A percentile compares a stretch with the other conserved stretches of the same genome.
Evolutionary conservation across 1,284 basidiomycete genomes (phyloP).

Genomic region (Moesziomyces aphidis): DNA sequence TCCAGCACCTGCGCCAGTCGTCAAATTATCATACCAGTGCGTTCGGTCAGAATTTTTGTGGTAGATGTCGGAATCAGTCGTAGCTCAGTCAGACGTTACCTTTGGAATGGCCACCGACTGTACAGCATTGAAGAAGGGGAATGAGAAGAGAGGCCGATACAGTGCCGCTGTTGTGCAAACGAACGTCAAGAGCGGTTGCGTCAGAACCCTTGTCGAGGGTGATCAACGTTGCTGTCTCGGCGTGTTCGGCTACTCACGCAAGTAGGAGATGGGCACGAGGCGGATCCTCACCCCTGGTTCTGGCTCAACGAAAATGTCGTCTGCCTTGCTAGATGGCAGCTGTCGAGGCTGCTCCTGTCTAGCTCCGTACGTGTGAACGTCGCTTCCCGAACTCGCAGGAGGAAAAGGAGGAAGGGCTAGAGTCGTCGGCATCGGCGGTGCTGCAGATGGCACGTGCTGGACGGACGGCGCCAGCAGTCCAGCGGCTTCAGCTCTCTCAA

Average conservation of each 20-base stretch:
- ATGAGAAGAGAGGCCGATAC: slow-evolving; percentile 83
- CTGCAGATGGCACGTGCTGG: neutral
- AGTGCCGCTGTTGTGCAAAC: slow-evolving; percentile 75
- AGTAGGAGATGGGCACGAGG: slow-evolving; percentile 11
- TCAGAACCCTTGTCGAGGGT: too few species aligned
- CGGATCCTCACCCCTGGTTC: slow-evolving; percentile 20
- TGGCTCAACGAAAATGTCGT: slow-evolving; percentile 14
- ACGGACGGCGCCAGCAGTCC: slow-evolving; percentile 12
- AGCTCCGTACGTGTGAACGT: neutral
- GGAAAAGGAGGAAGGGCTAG: neutral
- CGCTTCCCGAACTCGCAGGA: neutral
- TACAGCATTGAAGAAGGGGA: slow-evolving; percentile 87
- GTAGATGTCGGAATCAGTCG: too few species aligned
- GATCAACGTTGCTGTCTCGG: too few species aligned
- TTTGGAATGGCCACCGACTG: slow-evolving; percentile 84
- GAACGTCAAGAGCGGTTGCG: too few species aligned
- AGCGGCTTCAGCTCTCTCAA: slow-evolving; percentile 18
- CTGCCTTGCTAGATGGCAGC: neutral
- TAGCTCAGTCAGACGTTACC: slow-evolving; percentile 70
- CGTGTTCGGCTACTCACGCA: slow-evolving; percentile 13
- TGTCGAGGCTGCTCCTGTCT: neutral
- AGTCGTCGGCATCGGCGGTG: neutral
- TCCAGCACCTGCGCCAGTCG: slow-evolving; percentile 73
- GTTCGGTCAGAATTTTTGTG: neutral
- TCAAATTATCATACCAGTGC: neutral